Evolutionary conservation across 2,329 filamentous ascomycete genomes (phyloP), one percentile per base, ranked within the genome.

Genomic region (Arthroderma sp.): DNA sequence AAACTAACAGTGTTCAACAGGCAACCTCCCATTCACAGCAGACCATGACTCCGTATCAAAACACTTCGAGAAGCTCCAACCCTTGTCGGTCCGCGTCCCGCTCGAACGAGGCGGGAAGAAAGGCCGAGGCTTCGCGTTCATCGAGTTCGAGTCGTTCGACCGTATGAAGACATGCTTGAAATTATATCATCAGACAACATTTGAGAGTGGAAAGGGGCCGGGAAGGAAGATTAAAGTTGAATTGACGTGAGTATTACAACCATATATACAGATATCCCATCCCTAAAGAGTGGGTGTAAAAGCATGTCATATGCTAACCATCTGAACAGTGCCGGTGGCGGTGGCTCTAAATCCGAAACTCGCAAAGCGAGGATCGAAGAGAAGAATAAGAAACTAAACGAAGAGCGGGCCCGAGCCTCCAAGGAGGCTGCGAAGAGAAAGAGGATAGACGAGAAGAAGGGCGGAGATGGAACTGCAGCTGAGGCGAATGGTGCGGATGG

Each of bases 151-250:
- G 51, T 75, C 79, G 53, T 93, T 81, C 66, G 83, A 88, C 64
- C 78, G 83, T 59, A 93, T 94, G 86, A 84, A 93, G 71, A 91
- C 85, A 30, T 94, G 86, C 59, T 72, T 96, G 49, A 85, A 88
- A 64, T 78, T 86, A 51, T 89, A 89, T 66, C 88, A 96, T 66
- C 88, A 95, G 67, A 83, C 78, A 48, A 73, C 74, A 51, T 93
- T 95, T 60, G 68, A 77, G 47, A 72, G 74, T 43, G 68, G 68
- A 33, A 68, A 67, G 55, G 69, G 63, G 30, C 63, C 65, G 1
- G 67, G 79, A 42, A 73, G 89, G 55, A 83, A 81, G 65, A 93
- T 96, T 57, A 95, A 94, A 60, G 84, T 95, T 28, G 89, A 95
- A 67, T 67, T 96, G 53, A 94, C 87, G 75, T 86, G 64, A 64